Percentiles rank a stretch among this genome's conserved stretches.
These are phyloP conservation scores for Xylaria sp. DNA, from an alignment of 2,329 filamentous ascomycete genomes.

Conservation along the genomic window DNA sequence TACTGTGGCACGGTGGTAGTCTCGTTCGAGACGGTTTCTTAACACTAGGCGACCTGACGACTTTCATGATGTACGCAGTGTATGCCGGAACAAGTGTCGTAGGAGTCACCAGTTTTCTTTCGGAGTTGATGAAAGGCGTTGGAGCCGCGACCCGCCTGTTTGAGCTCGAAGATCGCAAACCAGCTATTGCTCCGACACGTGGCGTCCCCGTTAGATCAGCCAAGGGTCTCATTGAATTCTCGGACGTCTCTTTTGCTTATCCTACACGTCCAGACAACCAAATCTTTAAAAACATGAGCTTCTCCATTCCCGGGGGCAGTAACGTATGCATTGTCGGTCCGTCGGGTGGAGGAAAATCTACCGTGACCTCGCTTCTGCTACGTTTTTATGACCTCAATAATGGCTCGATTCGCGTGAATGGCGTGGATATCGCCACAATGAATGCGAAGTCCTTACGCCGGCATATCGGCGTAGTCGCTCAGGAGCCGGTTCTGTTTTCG, in stretches of 20 bases:
- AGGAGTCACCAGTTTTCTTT: conserved; percentile 94
- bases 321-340: conserved; percentile 98
- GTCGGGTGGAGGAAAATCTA: conserved; percentile 95
- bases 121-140: conserved; percentile 98
- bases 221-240: conserved; percentile 87
- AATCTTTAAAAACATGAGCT: conserved; percentile 90
- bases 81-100: conserved; percentile 88
- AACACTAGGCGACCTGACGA: conserved; percentile 90
- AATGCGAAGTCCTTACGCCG: conserved; percentile 93
- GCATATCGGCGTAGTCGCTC: conserved; percentile 93
- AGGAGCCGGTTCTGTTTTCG: conserved; percentile 93
- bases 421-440: conserved; percentile 82
- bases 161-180: conserved; percentile 90
- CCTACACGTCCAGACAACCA: conserved; percentile 90
- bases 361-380: conserved; percentile 88
- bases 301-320: conserved; percentile 90
- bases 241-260: conserved; percentile 87
- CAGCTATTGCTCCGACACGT: conserved; percentile 86
- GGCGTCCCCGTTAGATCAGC: conserved; percentile 83
- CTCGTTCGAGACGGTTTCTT: conserved; percentile 89
- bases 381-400: conserved; percentile 88
- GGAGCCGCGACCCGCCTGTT: conserved; percentile 96
- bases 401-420: conserved; percentile 84
- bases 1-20: conserved; percentile 89
- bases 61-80: conserved; percentile 98